These are phyloP conservation scores for Podila verticillata DNA, from an alignment of 192 early-diverging fungal species.

Conservation along the genomic window DNA sequence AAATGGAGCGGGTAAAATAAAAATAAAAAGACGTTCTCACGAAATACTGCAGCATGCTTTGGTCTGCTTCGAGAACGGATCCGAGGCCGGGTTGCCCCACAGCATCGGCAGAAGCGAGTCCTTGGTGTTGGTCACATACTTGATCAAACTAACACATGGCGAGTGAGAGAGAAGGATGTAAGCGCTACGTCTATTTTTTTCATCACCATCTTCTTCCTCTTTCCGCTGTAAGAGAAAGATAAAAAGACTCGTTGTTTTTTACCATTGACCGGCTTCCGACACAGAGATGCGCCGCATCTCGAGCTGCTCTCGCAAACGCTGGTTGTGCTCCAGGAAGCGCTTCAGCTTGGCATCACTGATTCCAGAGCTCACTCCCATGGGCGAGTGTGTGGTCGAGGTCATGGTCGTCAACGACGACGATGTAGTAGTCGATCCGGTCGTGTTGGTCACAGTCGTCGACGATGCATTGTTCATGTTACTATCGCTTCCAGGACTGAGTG, in stretches of 20 bases:
- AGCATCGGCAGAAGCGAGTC: conserved; percentile 68
- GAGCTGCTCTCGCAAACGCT: conserved; percentile 78
- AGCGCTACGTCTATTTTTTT: neutral
- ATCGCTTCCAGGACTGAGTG: neutral
- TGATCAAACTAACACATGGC: conserved; percentile 51
- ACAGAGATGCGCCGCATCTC: conserved; percentile 80
- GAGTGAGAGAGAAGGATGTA: neutral
- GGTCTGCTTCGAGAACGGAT: conserved; percentile 69
- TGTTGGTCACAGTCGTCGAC: neutral
- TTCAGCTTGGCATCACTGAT: conserved; percentile 74
- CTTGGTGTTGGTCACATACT: conserved; percentile 66
- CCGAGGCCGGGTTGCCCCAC: conserved; percentile 68
- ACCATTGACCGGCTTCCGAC: conserved; percentile 72
- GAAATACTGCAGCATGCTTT: conserved; percentile 46
- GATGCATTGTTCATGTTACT: neutral
- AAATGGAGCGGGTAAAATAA: too few species aligned
- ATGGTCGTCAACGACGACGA: conserved; percentile 32
- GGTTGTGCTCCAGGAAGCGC: conserved; percentile 78
- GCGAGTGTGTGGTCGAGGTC: conserved; percentile 10
- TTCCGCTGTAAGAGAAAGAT: neutral
- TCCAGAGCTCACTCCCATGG: neutral
- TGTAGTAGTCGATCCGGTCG: neutral
- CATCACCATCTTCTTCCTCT: neutral
- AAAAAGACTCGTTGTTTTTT: conserved; percentile 5
- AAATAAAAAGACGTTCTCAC: too few species aligned